Conservation (phyloP, 2,329 filamentous ascomycete genomes). For the Ceratocystis lukuohia region DNA sequence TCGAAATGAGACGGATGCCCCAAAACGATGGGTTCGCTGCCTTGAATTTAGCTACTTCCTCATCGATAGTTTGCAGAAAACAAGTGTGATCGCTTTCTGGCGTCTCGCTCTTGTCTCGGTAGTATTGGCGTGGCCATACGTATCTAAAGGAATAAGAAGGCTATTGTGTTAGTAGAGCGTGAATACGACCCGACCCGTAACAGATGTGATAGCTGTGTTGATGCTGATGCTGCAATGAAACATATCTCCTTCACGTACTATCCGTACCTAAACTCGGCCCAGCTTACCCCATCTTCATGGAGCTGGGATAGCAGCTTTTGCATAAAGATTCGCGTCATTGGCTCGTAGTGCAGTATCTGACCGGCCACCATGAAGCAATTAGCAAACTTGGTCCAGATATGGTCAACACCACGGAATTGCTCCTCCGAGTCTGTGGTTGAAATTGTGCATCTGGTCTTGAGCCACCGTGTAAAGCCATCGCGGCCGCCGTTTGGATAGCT, state of each 20-base stretch:
- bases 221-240: not conserved
- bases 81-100: conserved; percentile 54
- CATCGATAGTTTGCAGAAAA: conserved; percentile 59
- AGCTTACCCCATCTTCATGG: conserved; percentile 68
- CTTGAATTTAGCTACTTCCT: conserved; percentile 68
- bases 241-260: not conserved
- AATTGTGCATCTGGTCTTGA: conserved; percentile 59
- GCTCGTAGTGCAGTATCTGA: conserved; percentile 75
- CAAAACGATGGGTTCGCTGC: conserved; percentile 59
- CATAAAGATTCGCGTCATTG: conserved; percentile 68
- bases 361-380: conserved; percentile 61
- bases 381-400: conserved; percentile 71
- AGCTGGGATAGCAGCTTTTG: conserved; percentile 56
- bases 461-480: conserved; percentile 61
- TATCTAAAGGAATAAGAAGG: conserved; percentile 32
- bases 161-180: not conserved
- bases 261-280: conserved; percentile 57
- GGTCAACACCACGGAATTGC: conserved; percentile 71
- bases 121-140: conserved; percentile 60
- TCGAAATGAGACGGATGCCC: conserved; percentile 79
- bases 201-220: not conserved
- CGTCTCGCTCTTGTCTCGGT: conserved; percentile 47
- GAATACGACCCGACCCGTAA: not conserved
- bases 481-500: conserved; percentile 61
- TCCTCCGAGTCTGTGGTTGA: conserved; percentile 58